Percentiles rank a stretch among this genome's conserved stretches.
These are phyloP conservation scores for Fusarium praegraminearum DNA, from an alignment of 2,329 filamentous ascomycete species.

Conservation along the genomic window DNA sequence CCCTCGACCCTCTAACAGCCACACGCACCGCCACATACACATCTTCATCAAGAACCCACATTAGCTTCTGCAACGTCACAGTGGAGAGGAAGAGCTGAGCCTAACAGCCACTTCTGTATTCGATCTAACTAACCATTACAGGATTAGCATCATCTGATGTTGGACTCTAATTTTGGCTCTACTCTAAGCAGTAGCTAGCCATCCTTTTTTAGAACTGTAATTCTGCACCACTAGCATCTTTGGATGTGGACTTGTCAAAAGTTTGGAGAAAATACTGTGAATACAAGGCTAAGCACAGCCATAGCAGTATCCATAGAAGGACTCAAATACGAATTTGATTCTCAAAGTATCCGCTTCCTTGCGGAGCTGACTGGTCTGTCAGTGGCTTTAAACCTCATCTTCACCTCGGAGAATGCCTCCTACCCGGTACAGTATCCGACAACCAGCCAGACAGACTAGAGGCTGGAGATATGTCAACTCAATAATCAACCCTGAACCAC, in stretches of 20 bases:
- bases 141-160: slow-evolving; percentile 34
- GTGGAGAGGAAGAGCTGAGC: slow-evolving; percentile 3
- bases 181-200: slow-evolving; percentile 34
- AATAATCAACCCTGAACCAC: slow-evolving; percentile 5
- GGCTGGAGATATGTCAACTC: not conserved
- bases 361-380: slow-evolving; percentile 4
- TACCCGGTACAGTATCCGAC: slow-evolving; percentile 7
- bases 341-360: slow-evolving; percentile 4
- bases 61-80: slow-evolving; percentile 28
- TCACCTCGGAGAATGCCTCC: slow-evolving; percentile 5
- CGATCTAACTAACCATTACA: not conserved
- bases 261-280: slow-evolving; percentile 34
- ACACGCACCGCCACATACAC: not conserved
- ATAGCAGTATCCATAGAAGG: not conserved
- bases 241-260: slow-evolving; percentile 15
- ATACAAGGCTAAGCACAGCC: slow-evolving; percentile 10
- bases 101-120: slow-evolving; percentile 36
- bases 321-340: slow-evolving; percentile 3
- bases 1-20: not conserved
- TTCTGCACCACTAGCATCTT: not conserved
- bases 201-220: slow-evolving; percentile 25
- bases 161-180: slow-evolving; percentile 43
- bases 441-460: not conserved
- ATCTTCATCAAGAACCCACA: not conserved
- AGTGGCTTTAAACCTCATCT: slow-evolving; percentile 17